These are phyloP conservation scores for Neopestalotiopsis rosae DNA, from an alignment of 2,329 filamentous ascomycete species.

Conservation along the genomic window DNA sequence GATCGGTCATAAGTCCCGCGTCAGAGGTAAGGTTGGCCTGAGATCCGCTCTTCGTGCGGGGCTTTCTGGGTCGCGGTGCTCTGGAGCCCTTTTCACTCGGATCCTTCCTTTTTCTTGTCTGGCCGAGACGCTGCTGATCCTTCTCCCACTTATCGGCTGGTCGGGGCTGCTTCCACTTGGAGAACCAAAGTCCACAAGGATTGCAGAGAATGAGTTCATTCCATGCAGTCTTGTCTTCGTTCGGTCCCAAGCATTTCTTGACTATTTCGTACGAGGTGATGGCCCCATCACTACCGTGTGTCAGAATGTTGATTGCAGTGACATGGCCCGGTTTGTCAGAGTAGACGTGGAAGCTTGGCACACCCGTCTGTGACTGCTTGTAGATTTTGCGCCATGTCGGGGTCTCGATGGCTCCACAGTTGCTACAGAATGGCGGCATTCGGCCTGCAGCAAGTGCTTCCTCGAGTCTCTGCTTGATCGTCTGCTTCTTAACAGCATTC, in stretches of 20 bases:
- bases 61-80: slow-evolving; percentile 50
- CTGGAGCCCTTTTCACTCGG: slow-evolving; percentile 41
- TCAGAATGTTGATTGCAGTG: slow-evolving; percentile 73
- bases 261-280: slow-evolving; percentile 74
- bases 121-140: slow-evolving; percentile 56
- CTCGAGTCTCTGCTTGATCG: slow-evolving; percentile 64
- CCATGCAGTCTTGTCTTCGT: slow-evolving; percentile 71
- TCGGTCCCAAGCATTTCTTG: slow-evolving; percentile 71
- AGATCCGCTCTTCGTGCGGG: slow-evolving; percentile 53
- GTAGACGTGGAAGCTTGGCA: slow-evolving; percentile 72
- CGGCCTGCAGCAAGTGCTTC: slow-evolving; percentile 76
- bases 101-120: slow-evolving; percentile 55
- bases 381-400: slow-evolving; percentile 96
- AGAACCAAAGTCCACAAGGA: slow-evolving; percentile 93
- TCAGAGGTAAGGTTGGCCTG: slow-evolving; percentile 57
- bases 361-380: slow-evolving; percentile 75
- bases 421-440: slow-evolving; percentile 86
- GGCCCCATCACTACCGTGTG: slow-evolving; percentile 66
- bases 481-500: slow-evolving; percentile 67
- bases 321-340: slow-evolving; percentile 76
- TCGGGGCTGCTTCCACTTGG: slow-evolving; percentile 84
- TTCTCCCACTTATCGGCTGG: slow-evolving; percentile 85
- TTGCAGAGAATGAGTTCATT: slow-evolving; percentile 84
- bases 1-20: slow-evolving; percentile 59
- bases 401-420: slow-evolving; percentile 94